Evolutionary conservation across 2,329 filamentous ascomycete genomes (phyloP).

Genomic region (Cercospora canescens): DNA sequence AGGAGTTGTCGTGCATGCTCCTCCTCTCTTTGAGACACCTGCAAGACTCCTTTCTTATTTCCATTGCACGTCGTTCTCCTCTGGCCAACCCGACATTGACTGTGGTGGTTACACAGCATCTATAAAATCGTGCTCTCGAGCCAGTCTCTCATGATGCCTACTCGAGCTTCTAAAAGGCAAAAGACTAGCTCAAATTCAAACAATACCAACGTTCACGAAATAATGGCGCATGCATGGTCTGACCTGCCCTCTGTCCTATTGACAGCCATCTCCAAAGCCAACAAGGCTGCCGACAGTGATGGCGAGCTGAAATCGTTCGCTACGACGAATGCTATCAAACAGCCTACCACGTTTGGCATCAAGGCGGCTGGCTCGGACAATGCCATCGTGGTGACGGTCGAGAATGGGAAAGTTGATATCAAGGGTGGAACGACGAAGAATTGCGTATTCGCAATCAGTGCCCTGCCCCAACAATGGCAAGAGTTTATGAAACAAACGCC

Average conservation of each 20-base stretch:
- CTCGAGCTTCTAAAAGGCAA: slow-evolving; percentile 20
- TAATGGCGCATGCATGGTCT: slow-evolving; percentile 33
- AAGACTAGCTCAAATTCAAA: slow-evolving; percentile 17
- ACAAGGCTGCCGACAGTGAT: slow-evolving; percentile 30
- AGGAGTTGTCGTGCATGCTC: not conserved
- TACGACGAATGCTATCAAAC: slow-evolving; percentile 32
- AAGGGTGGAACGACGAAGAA: slow-evolving; percentile 25
- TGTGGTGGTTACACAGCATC: slow-evolving; percentile 14
- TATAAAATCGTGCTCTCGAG: slow-evolving; percentile 7
- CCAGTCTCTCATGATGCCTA: slow-evolving; percentile 11
- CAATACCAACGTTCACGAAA: slow-evolving; percentile 4
- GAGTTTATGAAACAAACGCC: slow-evolving; percentile 48
- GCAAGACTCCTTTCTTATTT: slow-evolving; percentile 3
- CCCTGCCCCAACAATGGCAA: slow-evolving; percentile 49
- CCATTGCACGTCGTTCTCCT: slow-evolving; percentile 4
- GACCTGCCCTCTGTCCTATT: slow-evolving; percentile 31
- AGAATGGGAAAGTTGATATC: slow-evolving; percentile 32
- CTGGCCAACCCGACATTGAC: not conserved
- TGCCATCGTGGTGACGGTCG: slow-evolving; percentile 33
- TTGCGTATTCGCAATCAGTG: slow-evolving; percentile 41
- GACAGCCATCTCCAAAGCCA: slow-evolving; percentile 29
- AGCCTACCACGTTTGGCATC: slow-evolving; percentile 35
- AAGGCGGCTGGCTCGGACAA: slow-evolving; percentile 32
- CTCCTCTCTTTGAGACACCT: not conserved
- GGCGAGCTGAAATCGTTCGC: slow-evolving; percentile 35